Conservation (phyloP, 2,329 filamentous ascomycete species). For the Diaporthe citrichinensis region DNA sequence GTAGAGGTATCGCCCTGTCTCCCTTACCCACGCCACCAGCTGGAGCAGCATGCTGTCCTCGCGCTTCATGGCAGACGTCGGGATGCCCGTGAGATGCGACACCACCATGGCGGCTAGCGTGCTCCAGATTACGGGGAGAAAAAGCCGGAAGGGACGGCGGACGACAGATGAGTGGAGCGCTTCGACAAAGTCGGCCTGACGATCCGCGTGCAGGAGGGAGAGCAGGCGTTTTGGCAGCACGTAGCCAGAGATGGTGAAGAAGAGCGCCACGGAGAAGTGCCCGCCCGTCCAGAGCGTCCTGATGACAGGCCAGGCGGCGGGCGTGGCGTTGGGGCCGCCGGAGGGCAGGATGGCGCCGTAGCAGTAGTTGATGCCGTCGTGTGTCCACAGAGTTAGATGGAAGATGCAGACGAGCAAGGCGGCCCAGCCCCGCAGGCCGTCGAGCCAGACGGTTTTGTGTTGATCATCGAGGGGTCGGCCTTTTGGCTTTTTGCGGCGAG, state of each 20-base stretch:
- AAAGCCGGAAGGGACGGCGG: constrained; percentile 30
- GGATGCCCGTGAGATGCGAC: constrained; percentile 32
- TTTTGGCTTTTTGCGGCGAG: constrained; percentile 9
- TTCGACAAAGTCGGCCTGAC: constrained; percentile 26
- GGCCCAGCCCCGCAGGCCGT: constrained; percentile 39
- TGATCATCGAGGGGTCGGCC: neutral
- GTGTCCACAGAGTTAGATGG: constrained; percentile 31
- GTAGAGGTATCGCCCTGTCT: constrained; percentile 33
- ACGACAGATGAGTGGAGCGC: constrained; percentile 30
- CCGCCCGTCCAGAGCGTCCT: constrained; percentile 28
- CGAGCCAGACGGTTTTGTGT: constrained; percentile 31
- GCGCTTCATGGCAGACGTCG: constrained; percentile 19
- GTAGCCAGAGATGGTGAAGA: constrained; percentile 46
- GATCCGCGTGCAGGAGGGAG: constrained; percentile 35
- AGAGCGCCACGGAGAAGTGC: constrained; percentile 35
- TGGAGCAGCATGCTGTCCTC: constrained; percentile 27
- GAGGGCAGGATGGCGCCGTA: constrained; percentile 25
- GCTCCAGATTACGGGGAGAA: constrained; percentile 34
- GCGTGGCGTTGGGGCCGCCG: constrained; percentile 8
- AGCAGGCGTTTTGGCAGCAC: constrained; percentile 29
- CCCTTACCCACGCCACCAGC: constrained; percentile 19
- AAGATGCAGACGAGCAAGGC: constrained; percentile 34
- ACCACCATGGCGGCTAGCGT: constrained; percentile 12
- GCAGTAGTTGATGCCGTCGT: constrained; percentile 35
- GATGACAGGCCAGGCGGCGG: constrained; percentile 31